These are phyloP conservation scores for Termitomyces sp. DNA, from an alignment of 768 basidiomycete species.

Conservation along the genomic window DNA sequence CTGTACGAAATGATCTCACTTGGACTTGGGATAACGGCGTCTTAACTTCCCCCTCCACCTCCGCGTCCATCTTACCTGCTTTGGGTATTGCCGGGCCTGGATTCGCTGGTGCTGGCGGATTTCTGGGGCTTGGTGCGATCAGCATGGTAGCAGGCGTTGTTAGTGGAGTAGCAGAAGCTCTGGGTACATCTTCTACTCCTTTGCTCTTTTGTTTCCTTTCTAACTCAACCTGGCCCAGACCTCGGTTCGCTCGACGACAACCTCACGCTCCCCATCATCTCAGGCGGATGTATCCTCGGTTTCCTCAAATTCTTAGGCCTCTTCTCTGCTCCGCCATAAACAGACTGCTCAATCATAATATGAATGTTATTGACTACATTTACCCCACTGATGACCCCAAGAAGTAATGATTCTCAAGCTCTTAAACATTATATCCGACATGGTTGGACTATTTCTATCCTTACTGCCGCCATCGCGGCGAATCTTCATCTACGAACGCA, in stretches of 20 bases:
- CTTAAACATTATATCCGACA: background rate
- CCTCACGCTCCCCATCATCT: conserved; percentile 83
- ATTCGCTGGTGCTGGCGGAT: conserved; percentile 30
- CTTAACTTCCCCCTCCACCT: conserved; percentile 23
- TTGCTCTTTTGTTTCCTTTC: background rate
- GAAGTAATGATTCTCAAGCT: conserved; percentile 2
- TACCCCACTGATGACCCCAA: background rate
- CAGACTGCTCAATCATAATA: background rate
- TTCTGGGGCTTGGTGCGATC: conserved; percentile 52
- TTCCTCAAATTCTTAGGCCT: conserved; percentile 40
- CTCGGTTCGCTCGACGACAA: conserved; percentile 87
- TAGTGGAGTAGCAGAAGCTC: conserved; percentile 83
- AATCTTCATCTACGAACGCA: background rate
- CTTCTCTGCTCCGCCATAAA: conserved; percentile 21
- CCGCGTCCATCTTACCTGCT: conserved; percentile 16
- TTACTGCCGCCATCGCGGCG: background rate
- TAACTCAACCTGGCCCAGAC: conserved; percentile 43
- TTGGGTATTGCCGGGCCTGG: conserved; percentile 14
- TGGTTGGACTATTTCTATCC: background rate
- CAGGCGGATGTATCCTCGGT: conserved; percentile 58
- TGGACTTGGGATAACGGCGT: conserved; percentile 62
- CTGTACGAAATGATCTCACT: conserved; percentile 36
- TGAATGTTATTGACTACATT: background rate
- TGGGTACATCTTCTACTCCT: conserved; percentile 53
- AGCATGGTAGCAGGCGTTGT: conserved; percentile 71